A percentile compares a stretch with the other conserved stretches of the same genome.
Evolutionary conservation across 176 grass and related monocot genomes (phyloP).

Genomic region (Oryza coarctata): DNA sequence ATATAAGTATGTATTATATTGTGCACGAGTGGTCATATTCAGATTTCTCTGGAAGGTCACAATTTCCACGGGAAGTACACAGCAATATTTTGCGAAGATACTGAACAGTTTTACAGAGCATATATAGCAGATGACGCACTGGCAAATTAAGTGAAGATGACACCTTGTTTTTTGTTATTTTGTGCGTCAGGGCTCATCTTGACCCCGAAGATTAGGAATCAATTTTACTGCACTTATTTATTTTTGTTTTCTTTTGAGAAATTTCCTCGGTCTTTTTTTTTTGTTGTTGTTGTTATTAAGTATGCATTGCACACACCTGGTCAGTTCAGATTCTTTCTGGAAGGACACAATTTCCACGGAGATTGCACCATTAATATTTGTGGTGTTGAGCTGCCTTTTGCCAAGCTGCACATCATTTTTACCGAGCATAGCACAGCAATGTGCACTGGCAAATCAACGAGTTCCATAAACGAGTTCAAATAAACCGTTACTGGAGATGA

Average conservation of each 20-base stretch:
- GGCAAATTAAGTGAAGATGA: not conserved
- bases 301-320: not conserved
- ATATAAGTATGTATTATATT: no score
- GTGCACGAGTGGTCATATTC: not conserved
- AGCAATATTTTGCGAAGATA: not conserved
- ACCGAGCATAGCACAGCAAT: not conserved
- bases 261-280: not conserved
- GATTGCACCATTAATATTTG: not conserved
- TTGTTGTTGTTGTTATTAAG: not conserved
- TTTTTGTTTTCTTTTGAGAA: not conserved
- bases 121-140: not conserved
- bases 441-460: not conserved
- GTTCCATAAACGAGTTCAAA: not conserved
- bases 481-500: not conserved
- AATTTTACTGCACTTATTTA: not conserved
- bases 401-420: not conserved
- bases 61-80: not conserved
- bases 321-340: not conserved
- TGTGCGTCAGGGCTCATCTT: not conserved
- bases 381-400: not conserved
- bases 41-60: not conserved
- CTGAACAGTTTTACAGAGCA: not conserved
- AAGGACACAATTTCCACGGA: not conserved
- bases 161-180: constrained; percentile 12
- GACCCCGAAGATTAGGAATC: not conserved